Evolutionary conservation across 495 filamentous ascomycete species (phyloP).

Genomic region (Penicillium arizonense): DNA sequence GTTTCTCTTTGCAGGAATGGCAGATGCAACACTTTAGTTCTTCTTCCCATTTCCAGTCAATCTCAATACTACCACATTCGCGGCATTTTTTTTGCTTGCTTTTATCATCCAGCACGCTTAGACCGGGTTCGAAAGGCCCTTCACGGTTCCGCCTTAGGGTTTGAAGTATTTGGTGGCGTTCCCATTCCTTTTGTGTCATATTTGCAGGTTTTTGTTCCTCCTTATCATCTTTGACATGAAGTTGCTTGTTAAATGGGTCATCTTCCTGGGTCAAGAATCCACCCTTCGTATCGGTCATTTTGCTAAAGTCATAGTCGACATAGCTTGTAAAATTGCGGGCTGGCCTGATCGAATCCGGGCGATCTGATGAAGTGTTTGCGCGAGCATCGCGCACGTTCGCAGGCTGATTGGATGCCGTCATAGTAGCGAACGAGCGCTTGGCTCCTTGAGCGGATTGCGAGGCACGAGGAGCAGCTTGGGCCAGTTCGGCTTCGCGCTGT

Average conservation of each 20-base stretch:
- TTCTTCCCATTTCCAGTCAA: constrained; percentile 94
- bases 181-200: constrained; percentile 95
- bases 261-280: constrained; percentile 86
- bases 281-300: constrained; percentile 97
- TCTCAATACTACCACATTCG: constrained; percentile 80
- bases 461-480: constrained; percentile 17
- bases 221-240: constrained; percentile 53
- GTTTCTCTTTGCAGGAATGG: constrained; percentile 77
- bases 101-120: constrained; percentile 65
- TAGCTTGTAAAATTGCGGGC: constrained; percentile 84
- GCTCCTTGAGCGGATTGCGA: constrained; percentile 41
- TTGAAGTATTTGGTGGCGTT: constrained; percentile 68
- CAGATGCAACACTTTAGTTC: constrained; percentile 71
- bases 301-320: constrained; percentile 95
- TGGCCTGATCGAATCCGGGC: constrained; percentile 60
- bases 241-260: constrained; percentile 81
- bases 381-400: constrained; percentile 68
- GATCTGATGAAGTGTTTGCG: constrained; percentile 26
- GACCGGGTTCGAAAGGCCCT: constrained; percentile 82
- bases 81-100: constrained; percentile 69
- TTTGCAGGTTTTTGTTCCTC: constrained; percentile 72
- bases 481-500: constrained; percentile 58
- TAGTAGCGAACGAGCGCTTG: constrained; percentile 61
- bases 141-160: constrained; percentile 68
- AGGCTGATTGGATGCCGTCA: constrained; percentile 59